phyloP scores from a whole-genome alignment of 2,329 filamentous ascomycete genomes.

The Talaromyces sp. region DNA sequence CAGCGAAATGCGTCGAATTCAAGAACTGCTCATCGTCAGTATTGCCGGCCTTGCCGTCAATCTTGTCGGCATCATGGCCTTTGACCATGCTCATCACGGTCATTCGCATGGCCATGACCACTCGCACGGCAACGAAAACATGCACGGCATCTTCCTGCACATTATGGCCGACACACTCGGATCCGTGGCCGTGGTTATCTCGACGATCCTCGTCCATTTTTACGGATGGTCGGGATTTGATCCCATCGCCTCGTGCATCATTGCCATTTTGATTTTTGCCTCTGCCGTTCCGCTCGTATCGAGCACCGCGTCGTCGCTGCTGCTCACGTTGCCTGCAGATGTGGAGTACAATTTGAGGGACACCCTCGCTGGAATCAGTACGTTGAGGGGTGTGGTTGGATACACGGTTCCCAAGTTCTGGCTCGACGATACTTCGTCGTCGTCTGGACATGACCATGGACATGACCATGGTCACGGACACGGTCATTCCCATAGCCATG shows the following conservation, averaged over 20 bases:
- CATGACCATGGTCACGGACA: conserved; percentile 26
- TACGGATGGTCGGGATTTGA: conserved; percentile 93
- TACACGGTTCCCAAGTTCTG: conserved; percentile 90
- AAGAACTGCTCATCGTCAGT: conserved; percentile 85
- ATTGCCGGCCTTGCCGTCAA: conserved; percentile 83
- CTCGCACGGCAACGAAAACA: conserved; percentile 83
- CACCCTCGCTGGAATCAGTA: conserved; percentile 75
- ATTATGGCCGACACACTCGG: conserved; percentile 92
- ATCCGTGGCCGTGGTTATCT: conserved; percentile 89
- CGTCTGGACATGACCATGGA: conserved; percentile 22
- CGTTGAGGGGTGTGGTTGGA: conserved; percentile 75
- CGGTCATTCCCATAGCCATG: conserved; percentile 21
- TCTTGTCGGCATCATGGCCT: conserved; percentile 83
- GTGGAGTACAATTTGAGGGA: conserved; percentile 86
- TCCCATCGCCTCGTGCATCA: conserved; percentile 87
- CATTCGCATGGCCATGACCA: conserved; percentile 42
- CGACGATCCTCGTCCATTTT: conserved; percentile 80
- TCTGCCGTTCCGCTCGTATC: conserved; percentile 84
- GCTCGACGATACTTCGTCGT: conserved; percentile 65
- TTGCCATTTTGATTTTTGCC: conserved; percentile 88
- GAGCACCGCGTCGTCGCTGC: conserved; percentile 74
- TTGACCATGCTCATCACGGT: conserved; percentile 61
- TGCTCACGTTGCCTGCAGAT: conserved; percentile 79
- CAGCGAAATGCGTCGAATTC: conserved; percentile 74
- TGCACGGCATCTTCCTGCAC: conserved; percentile 95